Evolutionary conservation across 2,329 filamentous ascomycete genomes (phyloP), one percentile per base, ranked within the genome.

Genomic region (Botrytis cinerea): DNA sequence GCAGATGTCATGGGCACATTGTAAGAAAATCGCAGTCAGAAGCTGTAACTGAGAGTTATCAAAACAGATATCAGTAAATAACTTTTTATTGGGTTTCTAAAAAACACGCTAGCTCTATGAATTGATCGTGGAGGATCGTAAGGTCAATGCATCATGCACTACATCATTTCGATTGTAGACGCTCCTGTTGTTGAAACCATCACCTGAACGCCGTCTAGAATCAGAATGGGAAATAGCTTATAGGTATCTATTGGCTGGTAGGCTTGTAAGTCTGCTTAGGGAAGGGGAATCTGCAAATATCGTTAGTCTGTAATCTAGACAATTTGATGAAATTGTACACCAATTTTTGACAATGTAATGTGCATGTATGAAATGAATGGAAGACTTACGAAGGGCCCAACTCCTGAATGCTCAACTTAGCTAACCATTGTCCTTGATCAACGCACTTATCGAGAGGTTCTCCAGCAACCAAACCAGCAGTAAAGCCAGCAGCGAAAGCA

Each of bases 381-480:
- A 69, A 70, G 77, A 92, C 93, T 88, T 92, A 98, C 92, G 94
- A 96, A 84, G 95, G 95, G 80, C 96, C 96, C 79, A 98, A 87
- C 85, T 98, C 95, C 86, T 95, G 91, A 83, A 99, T 95, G 87
- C 94, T 96, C 80, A 97, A 87, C 81, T 92, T 92, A 68, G 96
- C 96, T 78, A 99, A 89, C 96, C 96, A 99, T 85, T 98, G 95
- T 77, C 96, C 96, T 88, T 96, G 93, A 83, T 98, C 93, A 79
- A 99, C 88, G 80, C 88, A 88, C 78, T 91, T 89, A 79, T 92
- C 91, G 69, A 99, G 87, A 72, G 89, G 82, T 86, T 96, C 93
- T 83, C 92, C 94, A 84, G 95, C 87, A 75, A 97, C 91, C 76
- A 98, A 87, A 81, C 95, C 96, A 71, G 96, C 96, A 73, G 93